Evolutionary conservation across 345 rosid species (phyloP).

Genomic region (Eucalyptus paniculata): DNA sequence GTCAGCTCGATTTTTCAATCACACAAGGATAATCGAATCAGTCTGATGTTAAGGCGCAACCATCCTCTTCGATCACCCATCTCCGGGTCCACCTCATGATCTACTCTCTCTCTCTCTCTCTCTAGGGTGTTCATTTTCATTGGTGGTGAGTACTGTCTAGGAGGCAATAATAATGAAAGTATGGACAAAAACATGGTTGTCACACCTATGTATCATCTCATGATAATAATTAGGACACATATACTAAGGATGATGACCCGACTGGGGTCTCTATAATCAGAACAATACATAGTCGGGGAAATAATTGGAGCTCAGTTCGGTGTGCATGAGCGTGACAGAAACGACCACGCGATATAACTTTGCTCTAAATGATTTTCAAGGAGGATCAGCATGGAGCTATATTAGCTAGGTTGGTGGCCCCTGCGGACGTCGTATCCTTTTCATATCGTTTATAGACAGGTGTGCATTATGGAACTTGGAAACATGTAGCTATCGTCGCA

Average conservation of each 20-base stretch:
- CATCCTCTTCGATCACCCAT: background rate
- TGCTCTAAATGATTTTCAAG: background rate
- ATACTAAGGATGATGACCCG: background rate
- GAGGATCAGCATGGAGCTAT: background rate
- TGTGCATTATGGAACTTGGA: background rate
- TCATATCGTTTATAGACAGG: background rate
- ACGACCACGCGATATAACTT: background rate
- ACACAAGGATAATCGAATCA: background rate
- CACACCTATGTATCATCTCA: background rate
- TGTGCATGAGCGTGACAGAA: background rate
- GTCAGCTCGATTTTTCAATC: background rate
- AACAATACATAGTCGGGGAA: background rate
- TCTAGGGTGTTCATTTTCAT: background rate
- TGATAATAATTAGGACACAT: background rate
- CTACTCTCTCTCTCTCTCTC: background rate
- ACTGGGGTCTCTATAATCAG: background rate
- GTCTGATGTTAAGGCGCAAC: background rate
- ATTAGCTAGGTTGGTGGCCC: background rate
- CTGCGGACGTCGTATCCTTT: background rate
- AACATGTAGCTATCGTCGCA: background rate
- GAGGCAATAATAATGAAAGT: background rate
- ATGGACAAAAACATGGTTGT: conserved; percentile 1
- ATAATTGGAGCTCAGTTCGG: background rate
- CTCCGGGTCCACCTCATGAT: background rate
- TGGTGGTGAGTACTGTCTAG: background rate